Evolutionary conservation across 2,329 filamentous ascomycete species (phyloP).

Genomic region (Verticillium nubilum): DNA sequence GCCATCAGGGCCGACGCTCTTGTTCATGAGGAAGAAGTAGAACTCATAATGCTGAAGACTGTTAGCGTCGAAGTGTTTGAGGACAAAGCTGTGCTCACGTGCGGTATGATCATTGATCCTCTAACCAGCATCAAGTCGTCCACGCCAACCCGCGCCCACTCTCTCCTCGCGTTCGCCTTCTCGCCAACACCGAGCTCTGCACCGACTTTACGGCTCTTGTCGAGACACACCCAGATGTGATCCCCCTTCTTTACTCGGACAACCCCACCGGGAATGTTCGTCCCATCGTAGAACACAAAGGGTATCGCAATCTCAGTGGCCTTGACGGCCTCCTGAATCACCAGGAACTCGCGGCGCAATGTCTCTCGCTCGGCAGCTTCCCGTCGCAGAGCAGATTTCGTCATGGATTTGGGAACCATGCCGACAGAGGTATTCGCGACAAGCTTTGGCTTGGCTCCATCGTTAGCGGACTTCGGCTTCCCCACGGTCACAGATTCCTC

Average conservation of each 20-base stretch:
- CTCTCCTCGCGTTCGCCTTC: slow-evolving; percentile 61
- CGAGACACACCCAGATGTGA: slow-evolving; percentile 85
- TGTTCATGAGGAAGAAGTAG: slow-evolving; percentile 94
- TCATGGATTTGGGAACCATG: slow-evolving; percentile 61
- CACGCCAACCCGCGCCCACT: slow-evolving; percentile 91
- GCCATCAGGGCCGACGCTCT: slow-evolving; percentile 67
- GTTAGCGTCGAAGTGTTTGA: slow-evolving; percentile 12
- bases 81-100: slow-evolving; percentile 56
- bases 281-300: slow-evolving; percentile 96
- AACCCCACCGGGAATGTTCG: slow-evolving; percentile 77
- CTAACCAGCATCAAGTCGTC: slow-evolving; percentile 93
- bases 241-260: slow-evolving; percentile 92
- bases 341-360: slow-evolving; percentile 75
- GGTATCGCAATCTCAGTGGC: slow-evolving; percentile 84
- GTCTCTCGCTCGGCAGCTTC: slow-evolving; percentile 77
- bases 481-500: slow-evolving; percentile 34
- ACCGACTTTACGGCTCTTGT: slow-evolving; percentile 85
- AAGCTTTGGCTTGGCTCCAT: slow-evolving; percentile 40
- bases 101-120: slow-evolving; percentile 86
- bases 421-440: slow-evolving; percentile 57
- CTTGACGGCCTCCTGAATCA: slow-evolving; percentile 80
- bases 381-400: slow-evolving; percentile 69
- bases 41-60: slow-evolving; percentile 82
- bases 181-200: slow-evolving; percentile 73
- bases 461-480: slow-evolving; percentile 10